Evolutionary conservation across 257 asterid genomes (phyloP), one percentile per base, ranked within the genome.

Genomic region (Rauvolfia tetraphylla): DNA sequence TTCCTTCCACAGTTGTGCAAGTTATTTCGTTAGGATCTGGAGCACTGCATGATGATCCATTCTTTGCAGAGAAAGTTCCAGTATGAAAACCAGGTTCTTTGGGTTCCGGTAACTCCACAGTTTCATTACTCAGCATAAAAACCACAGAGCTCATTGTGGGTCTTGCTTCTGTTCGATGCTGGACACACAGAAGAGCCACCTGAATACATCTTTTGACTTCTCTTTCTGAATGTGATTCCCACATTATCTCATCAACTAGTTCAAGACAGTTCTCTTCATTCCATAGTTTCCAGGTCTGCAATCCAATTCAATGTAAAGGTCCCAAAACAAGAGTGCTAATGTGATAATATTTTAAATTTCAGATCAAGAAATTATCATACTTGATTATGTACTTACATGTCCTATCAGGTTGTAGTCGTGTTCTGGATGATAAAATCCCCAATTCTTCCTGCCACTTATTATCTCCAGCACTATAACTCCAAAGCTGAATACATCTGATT

Each of bases 211-310:
- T 86, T 18, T 33, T 69, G 4, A 87, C 78, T 54, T 86, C 90
- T 34, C 20, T 70, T 44, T 38, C 20, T 1, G 66, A 25, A 31
- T 74, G 33, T 1, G 80, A 39, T 36, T 72, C 85, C 22, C 42
- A 79, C 13, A 89, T 48, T 57, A 72, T 63, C 61, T 85, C 81
- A 56, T 89, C 96, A 3, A 87, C 82, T 22, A 90, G 78, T 54
- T 62, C 83, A 67, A 77, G 59, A 2, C 81, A 84, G 12, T 80
- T 85, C 27, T 68, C 79, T 79, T 87, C 91, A 39, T 73, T 82
- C 95, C 96, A 84, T 38, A 90, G 29, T 66, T 84, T 81, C 95
- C 95, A 89, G 33, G 86, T 93, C 97, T 92, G 85, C 36, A 46
- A 61, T 14, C 6, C 15, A 7, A 53, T 20, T 25, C 13, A 23